Evolutionary conservation across 805 yeast genomes (phyloP).

Genomic region (Candida palmyrensis): DNA sequence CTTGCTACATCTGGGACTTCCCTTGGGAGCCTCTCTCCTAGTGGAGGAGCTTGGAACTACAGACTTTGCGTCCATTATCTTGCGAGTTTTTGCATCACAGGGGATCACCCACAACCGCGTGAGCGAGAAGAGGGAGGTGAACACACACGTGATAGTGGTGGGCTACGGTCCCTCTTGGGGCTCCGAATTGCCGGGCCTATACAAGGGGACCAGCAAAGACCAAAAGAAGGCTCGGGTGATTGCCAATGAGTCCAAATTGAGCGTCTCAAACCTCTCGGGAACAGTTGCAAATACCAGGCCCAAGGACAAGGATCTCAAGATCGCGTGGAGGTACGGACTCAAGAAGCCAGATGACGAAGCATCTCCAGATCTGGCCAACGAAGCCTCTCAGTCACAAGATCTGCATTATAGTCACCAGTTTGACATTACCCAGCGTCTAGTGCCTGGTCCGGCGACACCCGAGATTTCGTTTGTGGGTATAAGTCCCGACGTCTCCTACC

Average conservation of each 20-base stretch:
- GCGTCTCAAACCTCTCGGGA: constrained; percentile 61
- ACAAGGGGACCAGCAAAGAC: constrained; percentile 63
- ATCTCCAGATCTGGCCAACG: constrained; percentile 18
- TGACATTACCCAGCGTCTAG: constrained; percentile 68
- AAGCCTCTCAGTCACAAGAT: too few species aligned
- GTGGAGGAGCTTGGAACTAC: constrained; percentile 86
- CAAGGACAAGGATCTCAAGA: constrained; percentile 53
- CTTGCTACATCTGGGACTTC: constrained; percentile 79
- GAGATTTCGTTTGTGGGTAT: constrained; percentile 58
- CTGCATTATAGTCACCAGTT: constrained; percentile 59
- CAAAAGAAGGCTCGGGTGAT: constrained; percentile 55
- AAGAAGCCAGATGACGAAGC: constrained; percentile 12
- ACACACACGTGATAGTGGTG: constrained; percentile 60
- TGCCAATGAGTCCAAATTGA: constrained; percentile 56
- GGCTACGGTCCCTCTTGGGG: constrained; percentile 59
- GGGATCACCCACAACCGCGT: constrained; percentile 64
- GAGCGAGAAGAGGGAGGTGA: constrained; percentile 23
- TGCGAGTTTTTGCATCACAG: constrained; percentile 69
- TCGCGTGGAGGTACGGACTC: constrained; percentile 90
- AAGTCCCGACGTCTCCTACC: constrained; percentile 12
- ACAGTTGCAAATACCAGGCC: constrained; percentile 6
- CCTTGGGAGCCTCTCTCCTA: constrained; percentile 65
- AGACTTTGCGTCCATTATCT: constrained; percentile 70
- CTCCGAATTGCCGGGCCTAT: constrained; percentile 70
- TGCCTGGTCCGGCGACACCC: constrained; percentile 58